Evolutionary conservation across 305 asterid genomes (phyloP).

Genomic region (Fraxinus greggii): DNA sequence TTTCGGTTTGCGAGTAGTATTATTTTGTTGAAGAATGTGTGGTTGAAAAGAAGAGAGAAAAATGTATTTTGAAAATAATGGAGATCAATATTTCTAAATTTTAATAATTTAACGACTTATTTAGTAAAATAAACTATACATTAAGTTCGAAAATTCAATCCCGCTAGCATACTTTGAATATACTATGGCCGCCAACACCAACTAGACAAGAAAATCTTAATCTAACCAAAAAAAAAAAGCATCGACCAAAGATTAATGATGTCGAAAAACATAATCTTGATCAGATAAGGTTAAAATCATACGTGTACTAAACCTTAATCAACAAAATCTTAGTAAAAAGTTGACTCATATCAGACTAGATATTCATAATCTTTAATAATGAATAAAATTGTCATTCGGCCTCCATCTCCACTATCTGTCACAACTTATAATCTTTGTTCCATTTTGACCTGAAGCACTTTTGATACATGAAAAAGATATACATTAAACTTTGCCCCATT

Average conservation of each 20-base stretch:
- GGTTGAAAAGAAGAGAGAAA: too few species aligned
- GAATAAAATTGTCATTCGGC: not conserved
- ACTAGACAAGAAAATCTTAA: not conserved
- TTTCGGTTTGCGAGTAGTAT: too few species aligned
- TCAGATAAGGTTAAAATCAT: not conserved
- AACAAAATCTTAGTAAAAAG: not conserved
- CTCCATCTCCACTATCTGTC: conserved; percentile 1
- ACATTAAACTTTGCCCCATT: conserved; percentile 10
- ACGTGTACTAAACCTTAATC: not conserved
- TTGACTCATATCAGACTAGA: not conserved
- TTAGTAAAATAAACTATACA: not conserved
- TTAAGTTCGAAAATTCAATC: not conserved
- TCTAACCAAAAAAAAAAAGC: not conserved
- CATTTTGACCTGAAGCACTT: not conserved
- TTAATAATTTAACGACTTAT: not conserved
- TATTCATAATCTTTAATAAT: not conserved
- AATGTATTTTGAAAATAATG: too few species aligned
- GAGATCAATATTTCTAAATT: too few species aligned
- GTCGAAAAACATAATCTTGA: not conserved
- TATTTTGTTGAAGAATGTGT: too few species aligned
- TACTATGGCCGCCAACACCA: not conserved
- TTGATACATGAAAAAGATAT: not conserved
- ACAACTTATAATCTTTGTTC: conserved; percentile 13
- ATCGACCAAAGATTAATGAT: not conserved
- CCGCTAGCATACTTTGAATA: not conserved